Conservation (phyloP, 1,139 yeast genomes). For the Scheffersomyces cryptocercus region DNA sequence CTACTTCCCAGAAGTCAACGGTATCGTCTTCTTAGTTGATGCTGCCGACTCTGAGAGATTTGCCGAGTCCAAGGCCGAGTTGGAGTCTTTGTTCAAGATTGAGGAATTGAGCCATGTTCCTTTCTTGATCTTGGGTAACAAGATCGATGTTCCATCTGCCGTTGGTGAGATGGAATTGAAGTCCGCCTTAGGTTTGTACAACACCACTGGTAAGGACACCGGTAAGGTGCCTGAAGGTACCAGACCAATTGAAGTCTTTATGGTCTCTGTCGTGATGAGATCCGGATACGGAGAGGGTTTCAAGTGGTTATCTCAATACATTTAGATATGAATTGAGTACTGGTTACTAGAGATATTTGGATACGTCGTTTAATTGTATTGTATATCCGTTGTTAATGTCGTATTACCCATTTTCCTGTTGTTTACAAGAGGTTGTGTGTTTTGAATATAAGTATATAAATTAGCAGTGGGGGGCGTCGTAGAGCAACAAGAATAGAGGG, state of each 20-base stretch:
- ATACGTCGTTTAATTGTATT: too few species aligned
- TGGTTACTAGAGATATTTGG: too few species aligned
- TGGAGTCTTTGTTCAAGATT: conserved; percentile 87
- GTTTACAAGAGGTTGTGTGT: too few species aligned
- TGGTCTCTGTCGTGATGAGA: conserved; percentile 98
- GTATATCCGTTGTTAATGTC: too few species aligned
- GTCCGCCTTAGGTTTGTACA: conserved; percentile 81
- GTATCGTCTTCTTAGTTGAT: conserved; percentile 94
- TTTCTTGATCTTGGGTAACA: conserved; percentile 91
- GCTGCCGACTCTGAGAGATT: conserved; percentile 97
- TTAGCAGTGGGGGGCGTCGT: too few species aligned
- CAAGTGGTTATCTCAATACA: conserved; percentile 94
- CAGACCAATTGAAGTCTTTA: conserved; percentile 93
- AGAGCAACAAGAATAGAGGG: too few species aligned
- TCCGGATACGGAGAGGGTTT: conserved; percentile 95
- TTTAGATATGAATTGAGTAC: conserved; percentile 36
- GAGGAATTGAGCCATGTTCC: conserved; percentile 91
- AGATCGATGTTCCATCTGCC: conserved; percentile 91
- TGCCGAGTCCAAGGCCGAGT: conserved; percentile 91
- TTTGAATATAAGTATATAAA: too few species aligned
- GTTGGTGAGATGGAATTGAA: conserved; percentile 94
- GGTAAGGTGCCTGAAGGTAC: conserved; percentile 71
- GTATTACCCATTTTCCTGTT: too few species aligned
- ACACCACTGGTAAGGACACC: conserved; percentile 78
- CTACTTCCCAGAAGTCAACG: conserved; percentile 98